Percentiles rank a stretch among this genome's conserved stretches.
Conservation (phyloP, 1,139 yeast genomes). For the Sporopachydermia cereana region DNA sequence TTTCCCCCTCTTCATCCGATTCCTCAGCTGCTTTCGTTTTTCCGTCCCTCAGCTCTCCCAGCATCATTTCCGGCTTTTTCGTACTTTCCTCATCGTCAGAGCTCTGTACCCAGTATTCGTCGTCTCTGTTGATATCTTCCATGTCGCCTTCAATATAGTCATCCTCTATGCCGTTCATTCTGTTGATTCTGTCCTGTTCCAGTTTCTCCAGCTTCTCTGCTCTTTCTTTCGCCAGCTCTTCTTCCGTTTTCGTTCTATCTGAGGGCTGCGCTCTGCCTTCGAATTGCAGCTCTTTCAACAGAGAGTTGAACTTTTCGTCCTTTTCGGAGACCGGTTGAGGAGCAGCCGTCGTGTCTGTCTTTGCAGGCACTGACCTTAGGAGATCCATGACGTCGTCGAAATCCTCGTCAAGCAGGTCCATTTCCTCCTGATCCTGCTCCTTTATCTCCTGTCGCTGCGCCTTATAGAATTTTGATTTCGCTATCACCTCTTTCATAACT, state of each 20-base stretch:
- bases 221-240: slow-evolving; percentile 63
- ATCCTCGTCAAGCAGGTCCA: slow-evolving; percentile 67
- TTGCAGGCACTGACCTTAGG: slow-evolving; percentile 23
- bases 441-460: slow-evolving; percentile 77
- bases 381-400: slow-evolving; percentile 71
- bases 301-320: slow-evolving; percentile 58
- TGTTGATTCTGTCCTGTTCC: slow-evolving; percentile 62
- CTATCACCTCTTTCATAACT: slow-evolving; percentile 93
- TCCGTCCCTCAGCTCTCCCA: slow-evolving; percentile 13
- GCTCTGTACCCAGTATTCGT: slow-evolving; percentile 30
- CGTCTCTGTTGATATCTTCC: slow-evolving; percentile 54
- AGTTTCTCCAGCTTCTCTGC: slow-evolving; percentile 54
- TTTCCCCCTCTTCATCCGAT: slow-evolving; percentile 13
- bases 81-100: slow-evolving; percentile 14
- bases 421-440: slow-evolving; percentile 55
- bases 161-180: slow-evolving; percentile 67
- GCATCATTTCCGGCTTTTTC: slow-evolving; percentile 8
- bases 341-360: slow-evolving; percentile 9
- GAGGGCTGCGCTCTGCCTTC: slow-evolving; percentile 92
- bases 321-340: slow-evolving; percentile 22
- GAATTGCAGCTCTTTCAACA: slow-evolving; percentile 66
- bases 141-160: slow-evolving; percentile 16
- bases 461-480: slow-evolving; percentile 84
- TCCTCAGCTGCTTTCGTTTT: slow-evolving; percentile 17
- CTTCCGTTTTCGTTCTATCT: slow-evolving; percentile 89